These are phyloP conservation scores for Phytophthora rubi DNA, from an alignment of 352 stramenopile genomes.

Conservation along the genomic window DNA sequence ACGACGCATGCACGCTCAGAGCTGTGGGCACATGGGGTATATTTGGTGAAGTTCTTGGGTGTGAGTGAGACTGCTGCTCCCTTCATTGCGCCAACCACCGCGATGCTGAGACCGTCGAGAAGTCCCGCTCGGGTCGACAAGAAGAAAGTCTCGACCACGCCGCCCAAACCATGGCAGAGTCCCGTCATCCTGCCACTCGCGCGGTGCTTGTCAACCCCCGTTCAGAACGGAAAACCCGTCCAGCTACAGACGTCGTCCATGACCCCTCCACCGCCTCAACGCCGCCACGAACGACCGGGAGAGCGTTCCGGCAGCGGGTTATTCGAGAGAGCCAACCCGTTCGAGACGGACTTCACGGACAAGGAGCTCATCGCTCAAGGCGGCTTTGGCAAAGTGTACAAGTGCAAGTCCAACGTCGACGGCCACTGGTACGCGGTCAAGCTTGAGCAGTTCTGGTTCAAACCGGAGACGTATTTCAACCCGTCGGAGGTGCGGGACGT, in stretches of 20 bases:
- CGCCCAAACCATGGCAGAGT: conserved; percentile 29
- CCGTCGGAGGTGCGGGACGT: conserved; percentile 87
- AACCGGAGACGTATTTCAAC: conserved; percentile 82
- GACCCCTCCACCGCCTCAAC: conserved; percentile 14
- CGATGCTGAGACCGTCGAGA: conserved; percentile 26
- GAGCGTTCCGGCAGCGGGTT: conserved; percentile 44
- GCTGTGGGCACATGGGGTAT: too few relatives aligned
- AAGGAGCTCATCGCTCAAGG: conserved; percentile 75
- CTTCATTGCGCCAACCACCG: conserved; percentile 33
- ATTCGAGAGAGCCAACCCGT: conserved; percentile 76
- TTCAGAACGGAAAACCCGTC: conserved; percentile 36
- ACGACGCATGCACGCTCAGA: too few relatives aligned
- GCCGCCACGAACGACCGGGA: conserved; percentile 32
- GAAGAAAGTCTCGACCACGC: conserved; percentile 30
- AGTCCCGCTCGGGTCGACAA: conserved; percentile 4
- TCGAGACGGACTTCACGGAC: conserved; percentile 79
- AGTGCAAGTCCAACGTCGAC: conserved; percentile 77
- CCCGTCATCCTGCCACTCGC: conserved; percentile 50
- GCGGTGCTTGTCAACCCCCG: conserved; percentile 66
- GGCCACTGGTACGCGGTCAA: conserved; percentile 82
- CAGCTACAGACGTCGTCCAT: neutral
- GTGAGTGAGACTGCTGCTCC: conserved; percentile 8
- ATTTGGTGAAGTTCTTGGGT: neutral
- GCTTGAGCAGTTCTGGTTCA: conserved; percentile 85
- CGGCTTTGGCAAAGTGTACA: conserved; percentile 82